These are phyloP conservation scores for Ichthyophthirius multifiliis DNA, from an alignment of 169 alveolate genomes.

Conservation along the genomic window DNA sequence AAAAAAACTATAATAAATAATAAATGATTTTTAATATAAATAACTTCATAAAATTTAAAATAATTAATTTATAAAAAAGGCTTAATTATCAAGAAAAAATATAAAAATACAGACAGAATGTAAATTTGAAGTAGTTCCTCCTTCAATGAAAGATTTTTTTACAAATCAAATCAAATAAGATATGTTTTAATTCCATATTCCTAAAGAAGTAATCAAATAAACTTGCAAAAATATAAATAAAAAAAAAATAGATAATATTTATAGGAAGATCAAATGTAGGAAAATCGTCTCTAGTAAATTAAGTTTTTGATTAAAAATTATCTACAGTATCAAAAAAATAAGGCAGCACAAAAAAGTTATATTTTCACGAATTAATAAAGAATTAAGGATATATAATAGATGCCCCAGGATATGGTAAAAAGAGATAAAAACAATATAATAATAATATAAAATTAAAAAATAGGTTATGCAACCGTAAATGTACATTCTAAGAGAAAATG, in stretches of 20 bases:
- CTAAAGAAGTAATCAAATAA: not conserved
- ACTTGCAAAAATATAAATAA: not conserved
- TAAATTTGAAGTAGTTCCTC: not conserved
- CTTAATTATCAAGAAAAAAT: not conserved
- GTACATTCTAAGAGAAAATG: not conserved
- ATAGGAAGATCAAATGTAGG: slow-evolving; percentile 12
- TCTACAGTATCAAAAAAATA: not conserved
- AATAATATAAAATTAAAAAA: no score
- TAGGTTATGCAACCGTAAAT: slow-evolving; percentile 3
- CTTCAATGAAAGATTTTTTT: not conserved
- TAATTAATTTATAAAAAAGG: not conserved
- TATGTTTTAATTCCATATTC: not conserved
- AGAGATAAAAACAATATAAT: not conserved
- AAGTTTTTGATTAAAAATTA: not conserved
- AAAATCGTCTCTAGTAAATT: not conserved
- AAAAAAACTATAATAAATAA: no score
- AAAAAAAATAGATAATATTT: not conserved
- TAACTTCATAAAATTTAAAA: not conserved
- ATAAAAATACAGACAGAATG: not conserved
- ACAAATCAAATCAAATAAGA: not conserved
- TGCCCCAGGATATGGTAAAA: slow-evolving; percentile 3
- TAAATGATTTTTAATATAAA: not conserved
- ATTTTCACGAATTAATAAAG: not conserved
- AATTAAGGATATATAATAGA: not conserved
- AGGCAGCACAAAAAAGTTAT: not conserved